phyloP scores from a whole-genome alignment of 2,329 filamentous ascomycete species.

The Epichloe amarillans region DNA sequence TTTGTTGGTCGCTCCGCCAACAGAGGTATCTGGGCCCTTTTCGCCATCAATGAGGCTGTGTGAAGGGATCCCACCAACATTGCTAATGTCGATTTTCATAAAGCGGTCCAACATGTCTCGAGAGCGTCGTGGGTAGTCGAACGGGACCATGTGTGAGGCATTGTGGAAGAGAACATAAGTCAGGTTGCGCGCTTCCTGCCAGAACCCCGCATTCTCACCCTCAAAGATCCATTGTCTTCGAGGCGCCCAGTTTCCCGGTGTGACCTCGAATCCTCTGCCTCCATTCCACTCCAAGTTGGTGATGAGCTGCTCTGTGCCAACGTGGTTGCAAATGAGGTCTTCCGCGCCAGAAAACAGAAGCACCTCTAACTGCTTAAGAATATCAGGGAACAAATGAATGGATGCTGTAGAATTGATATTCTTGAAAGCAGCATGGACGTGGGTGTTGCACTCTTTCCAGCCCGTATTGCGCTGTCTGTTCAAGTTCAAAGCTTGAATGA shows the following conservation, averaged over 20 bases:
- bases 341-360: constrained; percentile 87
- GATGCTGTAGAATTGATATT: constrained; percentile 60
- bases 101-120: constrained; percentile 97
- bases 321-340: constrained; percentile 93
- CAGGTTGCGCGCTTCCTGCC: constrained; percentile 86
- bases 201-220: constrained; percentile 74
- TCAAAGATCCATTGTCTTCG: constrained; percentile 91
- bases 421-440: constrained; percentile 60
- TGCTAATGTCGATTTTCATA: constrained; percentile 81
- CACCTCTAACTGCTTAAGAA: constrained; percentile 65
- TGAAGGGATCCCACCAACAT: constrained; percentile 66
- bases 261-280: constrained; percentile 78
- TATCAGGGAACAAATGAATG: constrained; percentile 58
- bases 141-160: constrained; percentile 95
- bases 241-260: constrained; percentile 81
- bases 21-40: constrained; percentile 63
- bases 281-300: constrained; percentile 85
- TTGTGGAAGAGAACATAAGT: constrained; percentile 96
- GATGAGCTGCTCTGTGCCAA: constrained; percentile 86
- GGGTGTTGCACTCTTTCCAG: constrained; percentile 81
- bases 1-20: constrained; percentile 52
- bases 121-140: constrained; percentile 73
- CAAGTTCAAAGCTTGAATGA: constrained; percentile 69
- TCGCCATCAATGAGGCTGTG: constrained; percentile 79
- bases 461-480: constrained; percentile 69